Conservation (phyloP, 768 basidiomycete genomes). For the Panaeolus papilionaceus region DNA sequence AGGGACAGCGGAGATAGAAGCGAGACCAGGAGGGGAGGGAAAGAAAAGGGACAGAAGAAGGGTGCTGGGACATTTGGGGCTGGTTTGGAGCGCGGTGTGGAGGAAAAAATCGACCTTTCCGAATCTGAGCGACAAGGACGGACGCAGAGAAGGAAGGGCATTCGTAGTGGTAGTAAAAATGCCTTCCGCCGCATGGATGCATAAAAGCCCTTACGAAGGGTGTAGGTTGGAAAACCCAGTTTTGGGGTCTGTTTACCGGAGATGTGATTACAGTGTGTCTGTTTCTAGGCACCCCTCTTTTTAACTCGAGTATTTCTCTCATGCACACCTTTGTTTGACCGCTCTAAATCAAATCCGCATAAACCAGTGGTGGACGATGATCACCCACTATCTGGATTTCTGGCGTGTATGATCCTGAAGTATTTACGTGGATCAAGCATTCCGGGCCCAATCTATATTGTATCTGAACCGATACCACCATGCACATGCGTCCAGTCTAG, state of each 20-base stretch:
- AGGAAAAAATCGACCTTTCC: conserved; percentile 54
- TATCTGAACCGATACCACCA: background rate
- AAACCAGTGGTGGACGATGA: background rate
- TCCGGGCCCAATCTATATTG: background rate
- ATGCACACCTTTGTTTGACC: background rate
- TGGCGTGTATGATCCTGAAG: background rate
- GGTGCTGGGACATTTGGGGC: conserved; percentile 85
- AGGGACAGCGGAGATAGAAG: conserved; percentile 40
- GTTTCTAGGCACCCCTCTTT: background rate
- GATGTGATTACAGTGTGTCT: conserved; percentile 7
- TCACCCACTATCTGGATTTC: background rate
- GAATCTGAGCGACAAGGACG: conserved; percentile 82
- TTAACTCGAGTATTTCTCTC: background rate
- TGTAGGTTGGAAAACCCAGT: conserved; percentile 10
- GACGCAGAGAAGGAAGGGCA: conserved; percentile 74
- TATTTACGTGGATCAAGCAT: conserved; percentile 6
- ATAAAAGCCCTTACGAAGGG: conserved; percentile 9
- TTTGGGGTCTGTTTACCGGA: conserved; percentile 6
- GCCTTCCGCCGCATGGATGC: conserved; percentile 55
- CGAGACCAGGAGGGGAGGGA: conserved; percentile 35
- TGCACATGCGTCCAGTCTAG: background rate
- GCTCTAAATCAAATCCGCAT: conserved; percentile 2
- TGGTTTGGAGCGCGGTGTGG: conserved; percentile 85
- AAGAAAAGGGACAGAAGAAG: conserved; percentile 48
- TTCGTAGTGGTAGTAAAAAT: conserved; percentile 92